Evolutionary conservation across 352 stramenopile genomes (phyloP), one percentile per base, ranked within the genome.

Genomic region (Thraustotheca clavata): DNA sequence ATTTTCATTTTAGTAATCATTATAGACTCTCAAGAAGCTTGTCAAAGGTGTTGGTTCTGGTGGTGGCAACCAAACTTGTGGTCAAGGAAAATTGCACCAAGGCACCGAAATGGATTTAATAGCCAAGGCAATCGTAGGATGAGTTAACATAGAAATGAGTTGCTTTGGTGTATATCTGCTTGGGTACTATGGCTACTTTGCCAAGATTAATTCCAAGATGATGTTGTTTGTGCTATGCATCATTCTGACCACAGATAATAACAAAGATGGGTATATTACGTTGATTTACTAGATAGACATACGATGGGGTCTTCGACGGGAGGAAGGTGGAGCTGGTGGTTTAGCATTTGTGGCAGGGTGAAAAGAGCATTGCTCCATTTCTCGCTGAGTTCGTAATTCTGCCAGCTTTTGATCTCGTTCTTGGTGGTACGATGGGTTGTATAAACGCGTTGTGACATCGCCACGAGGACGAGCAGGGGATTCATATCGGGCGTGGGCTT

Each of bases 31-130:
- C 59, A 80, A 85, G 59, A 38, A 61, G 9, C 49, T 87, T 11
- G 75, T 76, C 20, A 14, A 50, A n/a, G 55, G 55, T 26, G 9
- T 63, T 4, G 79, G 82, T 26, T 74, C 75, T 7, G 79, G 82
- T 34, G 82, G 80, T 32, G 82, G 80, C 55, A 87, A 75, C 35
- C 71, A 74, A 18, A 74, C 48, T 36, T 89, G 88, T 59, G 79
- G 79, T 20, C 82, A 89, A 71, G 80, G 80, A 5, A 63, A 63
- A 33, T 20, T 63, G 24, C 55, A 20, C 27, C n/a, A 26, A 16
- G 40, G 7, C 7, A 38, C 50, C 1, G 5, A 35, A 22, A 22
- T 43, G 3, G 50, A 18, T 2, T 34, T 22, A 12, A 6, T 60
- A 11, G 11, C 33, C 33, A 5, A 11, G 14, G 50, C 31, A 4